These are phyloP conservation scores for Physcia stellaris DNA, from an alignment of 495 filamentous ascomycete species.

Conservation along the genomic window DNA sequence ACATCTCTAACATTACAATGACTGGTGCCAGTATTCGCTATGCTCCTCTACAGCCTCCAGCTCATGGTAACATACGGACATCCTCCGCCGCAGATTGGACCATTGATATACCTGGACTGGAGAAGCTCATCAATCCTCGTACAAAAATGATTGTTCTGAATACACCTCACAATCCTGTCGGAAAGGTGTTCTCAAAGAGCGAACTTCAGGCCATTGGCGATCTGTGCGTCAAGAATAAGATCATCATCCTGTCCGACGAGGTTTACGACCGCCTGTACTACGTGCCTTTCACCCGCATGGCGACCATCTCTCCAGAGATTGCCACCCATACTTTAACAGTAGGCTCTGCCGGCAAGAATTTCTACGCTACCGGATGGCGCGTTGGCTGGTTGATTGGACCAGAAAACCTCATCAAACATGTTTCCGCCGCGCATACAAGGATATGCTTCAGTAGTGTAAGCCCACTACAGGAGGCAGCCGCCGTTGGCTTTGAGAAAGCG, in stretches of 20 bases:
- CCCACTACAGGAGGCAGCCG: slow-evolving; percentile 90
- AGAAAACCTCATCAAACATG: slow-evolving; percentile 79
- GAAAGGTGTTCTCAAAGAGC: slow-evolving; percentile 76
- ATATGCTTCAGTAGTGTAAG: slow-evolving; percentile 94
- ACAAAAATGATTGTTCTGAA: slow-evolving; percentile 94
- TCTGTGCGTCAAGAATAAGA: slow-evolving; percentile 83
- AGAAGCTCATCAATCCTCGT: slow-evolving; percentile 66
- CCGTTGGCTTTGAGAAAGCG: slow-evolving; percentile 86
- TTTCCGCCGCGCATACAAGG: slow-evolving; percentile 80
- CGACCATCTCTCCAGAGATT: slow-evolving; percentile 76
- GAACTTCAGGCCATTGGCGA: slow-evolving; percentile 80
- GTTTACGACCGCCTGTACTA: slow-evolving; percentile 95
- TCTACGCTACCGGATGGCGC: slow-evolving; percentile 94
- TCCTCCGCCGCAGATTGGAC: slow-evolving; percentile 79
- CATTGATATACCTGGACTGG: slow-evolving; percentile 71
- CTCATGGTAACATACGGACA: slow-evolving; percentile 62
- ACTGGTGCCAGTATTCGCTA: slow-evolving; percentile 87
- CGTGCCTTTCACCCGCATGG: slow-evolving; percentile 83
- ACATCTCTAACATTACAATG: slow-evolving; percentile 97
- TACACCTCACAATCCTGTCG: slow-evolving; percentile 87
- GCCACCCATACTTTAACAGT: slow-evolving; percentile 81
- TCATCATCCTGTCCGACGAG: slow-evolving; percentile 92
- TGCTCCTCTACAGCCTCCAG: slow-evolving; percentile 84
- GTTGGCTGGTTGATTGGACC: slow-evolving; percentile 92
- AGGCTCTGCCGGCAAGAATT: slow-evolving; percentile 92